Conservation (phyloP, 441 rosid species). For the California macrophylla region DNA sequence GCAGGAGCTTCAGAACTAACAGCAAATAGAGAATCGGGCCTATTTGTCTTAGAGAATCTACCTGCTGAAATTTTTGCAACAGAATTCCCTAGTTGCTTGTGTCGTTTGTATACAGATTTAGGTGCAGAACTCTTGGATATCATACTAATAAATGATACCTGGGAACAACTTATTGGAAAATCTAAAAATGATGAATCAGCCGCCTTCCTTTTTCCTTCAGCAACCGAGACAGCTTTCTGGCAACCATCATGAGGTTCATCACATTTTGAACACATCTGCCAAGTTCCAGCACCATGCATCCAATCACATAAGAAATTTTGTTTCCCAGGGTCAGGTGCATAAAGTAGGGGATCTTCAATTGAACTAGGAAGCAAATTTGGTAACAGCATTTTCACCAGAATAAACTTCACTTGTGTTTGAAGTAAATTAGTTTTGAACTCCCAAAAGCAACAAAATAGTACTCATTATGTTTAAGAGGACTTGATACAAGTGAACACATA, state of each 20-base stretch:
- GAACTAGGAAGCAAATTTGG: constrained; percentile 32
- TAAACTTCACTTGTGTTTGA: constrained; percentile 11
- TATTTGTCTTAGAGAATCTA: constrained; percentile 22
- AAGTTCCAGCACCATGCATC: constrained; percentile 27
- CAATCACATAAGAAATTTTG: constrained; percentile 28
- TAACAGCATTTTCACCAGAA: constrained; percentile 38
- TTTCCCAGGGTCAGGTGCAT: constrained; percentile 26
- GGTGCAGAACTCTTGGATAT: constrained; percentile 29
- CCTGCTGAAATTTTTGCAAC: constrained; percentile 22
- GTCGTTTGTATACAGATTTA: constrained; percentile 49
- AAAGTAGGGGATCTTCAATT: constrained; percentile 30
- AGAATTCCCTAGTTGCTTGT: constrained; percentile 31
- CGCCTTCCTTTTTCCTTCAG: constrained; percentile 25
- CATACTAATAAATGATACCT: constrained; percentile 30
- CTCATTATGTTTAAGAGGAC: constrained; percentile 7
- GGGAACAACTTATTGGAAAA: constrained; percentile 25
- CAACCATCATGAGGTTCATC: constrained; percentile 30
- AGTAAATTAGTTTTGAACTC: constrained; percentile 5
- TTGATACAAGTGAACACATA: neutral
- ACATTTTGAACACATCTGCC: constrained; percentile 44
- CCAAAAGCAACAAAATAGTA: constrained; percentile 4
- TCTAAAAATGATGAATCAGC: constrained; percentile 25
- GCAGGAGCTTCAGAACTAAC: constrained; percentile 31
- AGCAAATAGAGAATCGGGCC: constrained; percentile 31
- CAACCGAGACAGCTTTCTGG: constrained; percentile 24